Evolutionary conservation across 805 yeast genomes (phyloP), one percentile per base, ranked within the genome.

Genomic region (Phaffomyces antillensis): DNA sequence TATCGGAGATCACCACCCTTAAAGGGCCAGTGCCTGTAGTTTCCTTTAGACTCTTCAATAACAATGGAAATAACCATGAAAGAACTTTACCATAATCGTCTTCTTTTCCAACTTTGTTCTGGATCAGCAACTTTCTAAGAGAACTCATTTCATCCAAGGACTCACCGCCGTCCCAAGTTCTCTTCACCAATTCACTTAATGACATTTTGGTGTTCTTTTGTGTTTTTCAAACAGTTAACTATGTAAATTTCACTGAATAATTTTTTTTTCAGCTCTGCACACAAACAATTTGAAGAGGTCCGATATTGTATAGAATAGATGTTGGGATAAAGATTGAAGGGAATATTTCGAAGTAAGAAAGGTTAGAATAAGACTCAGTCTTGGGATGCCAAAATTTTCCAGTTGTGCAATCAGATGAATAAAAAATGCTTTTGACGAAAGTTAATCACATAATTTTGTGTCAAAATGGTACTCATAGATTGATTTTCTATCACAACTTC

Each of bases 1-100:
- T 66, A 53, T 87, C 95, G 38, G 77, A 71, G 15, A 76, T 67
- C 0, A 68, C 18, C 0, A 78, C 67, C 43, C 77, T 61, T 37
- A 62, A 59, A 5, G 53, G 55, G 5, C 67, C 71, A 2, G 63
- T 52, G 1, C 73, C 75, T 12, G 62, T 52, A 3, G 66, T 55
- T 2, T 42, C 40, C 25, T 59, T 50, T 10, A 72, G 48, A 2
- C 73, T 59, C 1, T 50, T 38, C n/a, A 63, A 53, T 7, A 76
- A 48, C 7, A 53, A 47, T 0, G 58, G 60, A 44, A 62, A 64
- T 2, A 58, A 37, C 7, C 46, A 40, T 3, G 38, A 25, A 8
- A 63, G 38, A 24, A 53, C 53, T 1, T 31, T 25, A 3, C 26
- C 34, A 33, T 54, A 57, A 8, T 46, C 44, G 11, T 31, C 28